A percentile compares a stretch with the other conserved stretches of the same genome.
Conservation (phyloP, 1,284 basidiomycete genomes). For the Rhodotorula sp. region DNA sequence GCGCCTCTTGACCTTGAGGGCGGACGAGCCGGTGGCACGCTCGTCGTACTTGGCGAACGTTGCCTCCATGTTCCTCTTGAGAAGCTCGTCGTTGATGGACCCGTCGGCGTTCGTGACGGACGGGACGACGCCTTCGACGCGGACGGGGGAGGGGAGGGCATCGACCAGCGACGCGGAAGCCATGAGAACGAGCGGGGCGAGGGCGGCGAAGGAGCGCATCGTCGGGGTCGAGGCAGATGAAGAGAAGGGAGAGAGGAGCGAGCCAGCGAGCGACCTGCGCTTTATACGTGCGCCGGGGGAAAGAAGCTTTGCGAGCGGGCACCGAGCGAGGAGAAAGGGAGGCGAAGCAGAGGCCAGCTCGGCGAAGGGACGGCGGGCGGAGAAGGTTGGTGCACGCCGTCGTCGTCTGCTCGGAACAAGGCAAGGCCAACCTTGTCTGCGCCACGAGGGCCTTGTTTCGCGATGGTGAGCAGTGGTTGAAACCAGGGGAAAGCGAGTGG, state of each 20-base stretch:
- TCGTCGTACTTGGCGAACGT: slow-evolving; percentile 9
- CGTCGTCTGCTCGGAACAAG: neutral
- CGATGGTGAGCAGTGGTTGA: neutral
- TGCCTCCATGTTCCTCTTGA: neutral
- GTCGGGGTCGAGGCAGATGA: neutral
- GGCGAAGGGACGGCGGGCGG: neutral
- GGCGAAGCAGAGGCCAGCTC: neutral
- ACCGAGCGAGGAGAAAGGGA: neutral
- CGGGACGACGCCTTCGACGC: neutral
- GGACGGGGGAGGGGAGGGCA: slow-evolving; percentile 1
- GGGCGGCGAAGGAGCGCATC: neutral
- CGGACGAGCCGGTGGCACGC: neutral
- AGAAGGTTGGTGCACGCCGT: neutral
- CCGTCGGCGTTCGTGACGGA: slow-evolving; percentile 1
- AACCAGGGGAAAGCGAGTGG: neutral
- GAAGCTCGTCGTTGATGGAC: neutral
- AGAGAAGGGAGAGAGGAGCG: no score
- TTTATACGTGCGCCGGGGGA: neutral
- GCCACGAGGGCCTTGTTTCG: neutral
- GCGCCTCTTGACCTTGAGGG: no score
- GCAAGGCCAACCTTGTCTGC: neutral
- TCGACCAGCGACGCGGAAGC: slow-evolving; percentile 6
- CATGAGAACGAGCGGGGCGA: neutral
- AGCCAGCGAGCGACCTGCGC: neutral
- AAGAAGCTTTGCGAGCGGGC: no score